Conservation (phyloP, 2,329 filamentous ascomycete genomes). For the Thelonectria rubi region DNA sequence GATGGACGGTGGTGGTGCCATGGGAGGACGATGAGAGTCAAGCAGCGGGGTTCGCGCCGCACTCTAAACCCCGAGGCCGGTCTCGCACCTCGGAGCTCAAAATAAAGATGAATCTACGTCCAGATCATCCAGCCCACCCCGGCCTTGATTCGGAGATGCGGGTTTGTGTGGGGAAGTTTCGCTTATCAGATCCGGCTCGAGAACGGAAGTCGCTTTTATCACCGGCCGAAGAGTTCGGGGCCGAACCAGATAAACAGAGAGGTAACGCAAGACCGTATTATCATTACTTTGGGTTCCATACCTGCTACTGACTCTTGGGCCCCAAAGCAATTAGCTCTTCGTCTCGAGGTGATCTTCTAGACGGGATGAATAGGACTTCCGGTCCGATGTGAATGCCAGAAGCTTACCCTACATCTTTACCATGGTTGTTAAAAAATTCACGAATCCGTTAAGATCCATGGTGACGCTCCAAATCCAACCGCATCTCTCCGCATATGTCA, state of each 20-base stretch:
- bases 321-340: no score
- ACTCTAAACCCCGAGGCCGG: conserved; percentile 24
- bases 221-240: background rate
- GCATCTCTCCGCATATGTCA: background rate
- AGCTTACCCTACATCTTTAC: no score
- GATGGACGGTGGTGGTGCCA: conserved; percentile 30
- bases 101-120: background rate
- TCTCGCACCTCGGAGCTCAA: conserved; percentile 16
- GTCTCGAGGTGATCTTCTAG: no score
- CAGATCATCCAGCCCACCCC: background rate
- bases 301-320: no score
- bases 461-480: no score
- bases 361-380: no score
- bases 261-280: no score
- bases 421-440: no score
- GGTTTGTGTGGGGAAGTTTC: background rate
- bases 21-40: conserved; percentile 3
- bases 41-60: background rate
- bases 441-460: no score
- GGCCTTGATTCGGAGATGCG: background rate
- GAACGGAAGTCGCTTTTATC: background rate
- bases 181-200: background rate
- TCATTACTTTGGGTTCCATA: no score
- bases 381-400: no score
- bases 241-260: background rate